These are phyloP conservation scores for Schizosaccharomyces cryophilus DNA, from an alignment of 805 yeast species.

Conservation along the genomic window DNA sequence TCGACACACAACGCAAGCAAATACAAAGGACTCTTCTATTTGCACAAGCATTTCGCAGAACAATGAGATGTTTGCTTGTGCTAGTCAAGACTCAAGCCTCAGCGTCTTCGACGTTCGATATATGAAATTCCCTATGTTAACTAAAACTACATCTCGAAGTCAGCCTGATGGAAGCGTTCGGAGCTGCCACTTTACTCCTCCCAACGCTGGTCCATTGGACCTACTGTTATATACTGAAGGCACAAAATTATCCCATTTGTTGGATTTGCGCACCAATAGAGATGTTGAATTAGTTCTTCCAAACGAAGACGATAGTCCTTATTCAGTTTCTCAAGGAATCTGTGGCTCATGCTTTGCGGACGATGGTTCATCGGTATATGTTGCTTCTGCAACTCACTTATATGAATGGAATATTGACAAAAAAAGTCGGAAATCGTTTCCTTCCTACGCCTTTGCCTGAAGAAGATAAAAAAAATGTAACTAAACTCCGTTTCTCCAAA, in stretches of 20 bases:
- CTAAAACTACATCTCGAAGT: not conserved
- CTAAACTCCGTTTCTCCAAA: too few species aligned
- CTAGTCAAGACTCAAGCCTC: constrained; percentile 1
- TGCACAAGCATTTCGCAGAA: not conserved
- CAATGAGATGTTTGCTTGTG: not conserved
- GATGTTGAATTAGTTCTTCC: not conserved
- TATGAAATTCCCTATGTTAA: not conserved
- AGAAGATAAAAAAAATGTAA: not conserved
- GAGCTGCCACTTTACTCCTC: constrained; percentile 1
- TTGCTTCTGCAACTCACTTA: not conserved
- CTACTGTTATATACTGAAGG: not conserved
- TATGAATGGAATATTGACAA: not conserved
- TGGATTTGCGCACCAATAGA: not conserved
- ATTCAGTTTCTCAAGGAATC: not conserved
- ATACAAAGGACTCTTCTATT: not conserved
- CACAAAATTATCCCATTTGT: not conserved
- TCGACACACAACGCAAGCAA: not conserved
- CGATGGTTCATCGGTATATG: not conserved
- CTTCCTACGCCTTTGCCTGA: not conserved
- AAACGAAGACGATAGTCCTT: not conserved
- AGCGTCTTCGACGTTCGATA: not conserved
- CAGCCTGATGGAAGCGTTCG: not conserved
- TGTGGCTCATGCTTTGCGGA: not conserved
- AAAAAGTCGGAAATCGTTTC: not conserved
- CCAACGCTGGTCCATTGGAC: not conserved